Evolutionary conservation across 2,329 filamentous ascomycete genomes (phyloP), one percentile per base, ranked within the genome.

Genomic region (Penicillium sp.): DNA sequence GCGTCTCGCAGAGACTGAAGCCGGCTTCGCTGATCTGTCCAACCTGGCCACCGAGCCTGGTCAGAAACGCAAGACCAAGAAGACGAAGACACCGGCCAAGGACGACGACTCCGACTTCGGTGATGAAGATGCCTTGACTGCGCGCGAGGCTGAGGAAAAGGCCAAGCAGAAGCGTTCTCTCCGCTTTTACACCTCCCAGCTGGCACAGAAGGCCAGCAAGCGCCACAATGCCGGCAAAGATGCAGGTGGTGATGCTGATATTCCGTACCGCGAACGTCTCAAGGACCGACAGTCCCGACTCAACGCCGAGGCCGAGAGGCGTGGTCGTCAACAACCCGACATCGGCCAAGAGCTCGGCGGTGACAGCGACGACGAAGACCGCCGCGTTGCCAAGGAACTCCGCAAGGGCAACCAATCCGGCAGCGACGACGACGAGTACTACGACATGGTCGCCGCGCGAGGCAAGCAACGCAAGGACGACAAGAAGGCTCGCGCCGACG

Each of bases 111-210:
- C 91, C 2, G 94, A 99, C 76, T 92, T 99, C 68, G 94, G 92
- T 62, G 94, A 99, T 65, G 91, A 96, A 69, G 87, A 89, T 14
- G 76, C 79, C 4, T 81, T 97, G 52, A 90, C 91, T 48, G 84
- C 86, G 10, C 81, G 85, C 55, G 85, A 92, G 54, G 87, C 90
- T 0, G 89, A 88, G 38, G 90, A 95, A 65, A 99, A 99, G 74
- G 89, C 87, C 0, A 83, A 84, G 53, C 89, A 89, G 72, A 96
- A 94, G 80, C 96, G 95, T 79, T 90, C 85, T 58, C 82, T 99
- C 51, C 88, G 91, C 56, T 99, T 99, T 79, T 99, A 99, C 81
- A 97, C 95, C 2, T 96, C 92, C 3, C 94, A 99, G 70, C 94
- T 99, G 60, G 88, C 89, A 25, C 92, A 97, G 70, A 97, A 96